A percentile compares a stretch with the other conserved stretches of the same genome.
phyloP scores from a whole-genome alignment of 2,329 filamentous ascomycete genomes.

The Botryotinia convoluta region DNA sequence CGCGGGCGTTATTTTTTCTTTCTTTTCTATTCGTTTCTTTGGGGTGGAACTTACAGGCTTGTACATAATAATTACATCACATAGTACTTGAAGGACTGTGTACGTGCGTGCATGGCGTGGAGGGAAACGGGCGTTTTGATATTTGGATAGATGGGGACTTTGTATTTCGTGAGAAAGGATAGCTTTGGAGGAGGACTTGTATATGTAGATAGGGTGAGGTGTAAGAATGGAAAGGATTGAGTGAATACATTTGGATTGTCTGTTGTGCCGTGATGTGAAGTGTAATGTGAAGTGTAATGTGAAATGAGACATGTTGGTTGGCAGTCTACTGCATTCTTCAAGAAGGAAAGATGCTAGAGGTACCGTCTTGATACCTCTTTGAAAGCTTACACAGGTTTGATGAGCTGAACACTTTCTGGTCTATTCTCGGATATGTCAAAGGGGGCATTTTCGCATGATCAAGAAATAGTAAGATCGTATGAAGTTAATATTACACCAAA shows the following conservation, averaged over 20 bases:
- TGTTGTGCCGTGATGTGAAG: neutral
- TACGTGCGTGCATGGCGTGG: neutral
- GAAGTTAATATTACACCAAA: slow-evolving; percentile 9
- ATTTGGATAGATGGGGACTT: neutral
- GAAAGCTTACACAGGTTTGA: neutral
- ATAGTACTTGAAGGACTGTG: neutral
- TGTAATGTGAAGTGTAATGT: neutral
- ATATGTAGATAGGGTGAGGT: neutral
- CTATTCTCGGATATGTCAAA: neutral
- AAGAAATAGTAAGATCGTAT: neutral
- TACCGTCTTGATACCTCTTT: neutral
- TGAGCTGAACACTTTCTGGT: neutral
- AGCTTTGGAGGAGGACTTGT: neutral
- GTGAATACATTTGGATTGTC: neutral
- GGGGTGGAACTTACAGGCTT: neutral
- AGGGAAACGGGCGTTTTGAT: neutral
- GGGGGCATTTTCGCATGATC: neutral
- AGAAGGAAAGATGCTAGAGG: neutral
- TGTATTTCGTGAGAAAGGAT: neutral
- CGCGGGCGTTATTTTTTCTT: neutral
- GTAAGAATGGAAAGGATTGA: neutral
- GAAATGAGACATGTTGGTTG: neutral
- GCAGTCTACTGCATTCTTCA: neutral
- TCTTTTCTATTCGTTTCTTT: too few relatives aligned
- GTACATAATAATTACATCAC: slow-evolving; percentile 1